Evolutionary conservation across 805 yeast species (phyloP), one percentile per base, ranked within the genome.

Genomic region (Ogataea philodendri): DNA sequence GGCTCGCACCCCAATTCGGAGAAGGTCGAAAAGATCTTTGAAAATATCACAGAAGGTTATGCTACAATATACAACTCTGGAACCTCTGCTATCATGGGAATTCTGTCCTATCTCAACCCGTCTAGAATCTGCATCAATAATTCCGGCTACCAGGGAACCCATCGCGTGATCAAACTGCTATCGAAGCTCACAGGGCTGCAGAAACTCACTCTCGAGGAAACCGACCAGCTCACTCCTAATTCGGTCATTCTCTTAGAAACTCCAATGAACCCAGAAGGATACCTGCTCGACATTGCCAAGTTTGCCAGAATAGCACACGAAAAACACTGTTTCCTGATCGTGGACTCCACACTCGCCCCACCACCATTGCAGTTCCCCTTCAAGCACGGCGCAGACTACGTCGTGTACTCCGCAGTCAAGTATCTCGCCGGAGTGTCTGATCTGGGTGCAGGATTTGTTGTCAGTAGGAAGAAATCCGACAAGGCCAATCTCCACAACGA

Each of bases 381-480:
- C 47, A 52, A 59, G 16, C 65, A 62, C 45, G 77, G 76, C 4
- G 78, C 77, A 4, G 78, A 74, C 49, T 58, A 68, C 35, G 67
- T 73, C 5, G 65, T 74, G 52, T 76, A 74, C 48, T 70, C 76
- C 5, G 80, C 79, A 3, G 74, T 76, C 8, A 74, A 74, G 45
- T 74, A 69, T 52, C 64, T 74, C 37, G 76, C 78, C 0, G 79
- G 80, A 9, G 79, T 73, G 32, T 63, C 72, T 22, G 80, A 74
- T 50, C 57, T 73, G 27, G 60, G 73, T 35, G 78, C 80, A 6
- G 79, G 80, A 1, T 56, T 74, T 27, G 60, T 74, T 15, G 66
- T 73, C 17, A 63, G 71, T 5, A 66, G 63, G 44, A 57, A 59
- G 18, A 42, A 47, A 15, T 49, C 54, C 2, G 61, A 61, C 9